phyloP scores from a whole-genome alignment of 768 basidiomycete species.

The Termitomyces sp. region DNA sequence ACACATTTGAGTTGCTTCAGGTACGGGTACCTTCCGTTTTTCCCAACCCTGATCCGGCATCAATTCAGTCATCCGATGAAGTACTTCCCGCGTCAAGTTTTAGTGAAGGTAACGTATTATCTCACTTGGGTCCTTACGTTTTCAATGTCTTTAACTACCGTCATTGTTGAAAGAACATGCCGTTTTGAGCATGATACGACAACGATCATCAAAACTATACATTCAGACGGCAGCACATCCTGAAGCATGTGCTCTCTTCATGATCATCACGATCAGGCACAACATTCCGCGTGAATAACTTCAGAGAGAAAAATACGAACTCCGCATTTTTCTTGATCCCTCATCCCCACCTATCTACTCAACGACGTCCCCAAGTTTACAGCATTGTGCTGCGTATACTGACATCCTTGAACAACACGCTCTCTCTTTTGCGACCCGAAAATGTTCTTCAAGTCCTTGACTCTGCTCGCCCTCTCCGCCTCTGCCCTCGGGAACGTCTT shows the following conservation, averaged over 20 bases:
- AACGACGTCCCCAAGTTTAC: conserved; percentile 8
- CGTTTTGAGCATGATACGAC: not conserved
- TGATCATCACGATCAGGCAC: not conserved
- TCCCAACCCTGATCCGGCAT: not conserved
- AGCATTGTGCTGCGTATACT: conserved; percentile 17
- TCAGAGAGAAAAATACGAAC: conserved; percentile 7
- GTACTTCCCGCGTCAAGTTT: not conserved
- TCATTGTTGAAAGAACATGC: not conserved
- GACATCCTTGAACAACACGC: conserved; percentile 34
- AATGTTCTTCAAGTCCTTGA: conserved; percentile 49
- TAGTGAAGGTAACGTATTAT: not conserved
- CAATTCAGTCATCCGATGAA: not conserved
- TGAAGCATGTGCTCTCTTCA: not conserved
- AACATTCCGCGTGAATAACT: not conserved
- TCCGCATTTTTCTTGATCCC: conserved; percentile 11
- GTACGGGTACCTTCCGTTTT: not conserved
- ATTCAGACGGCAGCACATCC: not conserved
- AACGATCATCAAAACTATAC: not conserved
- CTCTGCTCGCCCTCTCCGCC: conserved; percentile 47
- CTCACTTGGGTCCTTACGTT: no score
- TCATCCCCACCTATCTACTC: not conserved
- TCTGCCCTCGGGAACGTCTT: conserved; percentile 53
- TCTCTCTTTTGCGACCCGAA: conserved; percentile 18
- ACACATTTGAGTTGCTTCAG: not conserved
- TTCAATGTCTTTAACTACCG: not conserved